These are phyloP conservation scores for Urostyla sp. DNA, from an alignment of 73 alveolate species.

Conservation along the genomic window DNA sequence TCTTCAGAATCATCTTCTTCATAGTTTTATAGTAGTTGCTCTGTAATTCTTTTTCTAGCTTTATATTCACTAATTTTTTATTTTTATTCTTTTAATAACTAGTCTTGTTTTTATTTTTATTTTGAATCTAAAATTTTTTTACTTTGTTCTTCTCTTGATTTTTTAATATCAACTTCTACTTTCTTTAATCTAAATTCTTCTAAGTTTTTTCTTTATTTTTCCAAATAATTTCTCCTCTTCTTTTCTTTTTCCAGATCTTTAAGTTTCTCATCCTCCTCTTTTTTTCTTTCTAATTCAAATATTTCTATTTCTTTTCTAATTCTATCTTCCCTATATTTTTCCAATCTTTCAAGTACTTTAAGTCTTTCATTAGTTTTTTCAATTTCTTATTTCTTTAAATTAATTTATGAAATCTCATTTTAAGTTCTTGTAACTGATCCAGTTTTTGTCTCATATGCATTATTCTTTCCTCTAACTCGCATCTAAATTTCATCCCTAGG, in stretches of 20 bases:
- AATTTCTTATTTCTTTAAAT: background rate
- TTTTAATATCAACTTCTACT: constrained; percentile 7
- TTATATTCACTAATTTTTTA: constrained; percentile 1
- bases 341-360: constrained; percentile 34
- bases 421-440: constrained; percentile 58
- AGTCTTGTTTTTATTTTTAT: background rate
- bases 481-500: constrained; percentile 35
- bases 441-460: constrained; percentile 18
- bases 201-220: constrained; percentile 21
- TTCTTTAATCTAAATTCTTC: constrained; percentile 15
- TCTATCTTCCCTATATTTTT: constrained; percentile 32
- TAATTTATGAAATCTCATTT: background rate
- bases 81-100: background rate
- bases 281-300: background rate
- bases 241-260: background rate
- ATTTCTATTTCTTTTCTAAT: constrained; percentile 1
- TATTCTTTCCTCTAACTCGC: constrained; percentile 46
- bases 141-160: background rate
- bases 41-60: constrained; percentile 5
- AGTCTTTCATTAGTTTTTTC: constrained; percentile 23
- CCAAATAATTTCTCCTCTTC: constrained; percentile 24
- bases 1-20: constrained; percentile 32
- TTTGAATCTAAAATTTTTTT: constrained; percentile 1
- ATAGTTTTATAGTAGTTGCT: constrained; percentile 13
- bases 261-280: constrained; percentile 35